These are phyloP conservation scores for Pythium aristosporum DNA, from an alignment of 352 stramenopile species.

Conservation along the genomic window DNA sequence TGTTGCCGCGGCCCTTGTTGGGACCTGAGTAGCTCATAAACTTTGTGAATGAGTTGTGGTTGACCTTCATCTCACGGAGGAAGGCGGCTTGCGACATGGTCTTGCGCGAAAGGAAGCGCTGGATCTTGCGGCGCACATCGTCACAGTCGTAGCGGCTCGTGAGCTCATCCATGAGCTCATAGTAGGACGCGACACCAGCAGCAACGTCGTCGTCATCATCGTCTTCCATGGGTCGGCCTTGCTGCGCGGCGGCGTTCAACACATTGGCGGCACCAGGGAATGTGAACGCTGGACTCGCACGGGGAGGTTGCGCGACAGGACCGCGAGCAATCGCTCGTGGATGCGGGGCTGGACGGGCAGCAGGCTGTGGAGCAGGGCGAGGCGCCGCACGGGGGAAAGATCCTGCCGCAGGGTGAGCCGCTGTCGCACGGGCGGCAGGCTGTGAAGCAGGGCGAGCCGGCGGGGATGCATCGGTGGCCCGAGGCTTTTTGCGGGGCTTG, in stretches of 20 bases:
- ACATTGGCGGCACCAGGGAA: neutral
- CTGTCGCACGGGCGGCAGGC: neutral
- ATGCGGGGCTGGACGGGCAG: no score
- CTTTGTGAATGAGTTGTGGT: constrained; percentile 48
- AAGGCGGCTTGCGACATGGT: constrained; percentile 52
- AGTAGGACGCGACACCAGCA: neutral
- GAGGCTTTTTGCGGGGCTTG: constrained; percentile 6
- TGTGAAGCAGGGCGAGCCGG: neutral
- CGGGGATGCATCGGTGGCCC: neutral
- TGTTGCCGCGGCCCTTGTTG: constrained; percentile 37
- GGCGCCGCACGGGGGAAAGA: neutral
- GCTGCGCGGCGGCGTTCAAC: neutral
- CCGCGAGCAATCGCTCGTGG: neutral
- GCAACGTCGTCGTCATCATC: neutral
- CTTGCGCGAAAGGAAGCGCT: constrained; percentile 48
- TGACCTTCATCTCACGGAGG: constrained; percentile 37
- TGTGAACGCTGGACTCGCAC: neutral
- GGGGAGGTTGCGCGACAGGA: neutral
- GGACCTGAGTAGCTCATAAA: constrained; percentile 54
- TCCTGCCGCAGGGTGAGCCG: neutral
- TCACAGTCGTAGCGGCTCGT: constrained; percentile 41
- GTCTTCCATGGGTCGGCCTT: neutral
- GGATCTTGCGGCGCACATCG: constrained; percentile 46
- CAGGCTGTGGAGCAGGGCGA: neutral
- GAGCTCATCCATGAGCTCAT: constrained; percentile 17